Percentiles rank a stretch among this genome's conserved stretches.
Evolutionary conservation across 352 stramenopile genomes (phyloP).

Genomic region (Phytophthora ohioensis): DNA sequence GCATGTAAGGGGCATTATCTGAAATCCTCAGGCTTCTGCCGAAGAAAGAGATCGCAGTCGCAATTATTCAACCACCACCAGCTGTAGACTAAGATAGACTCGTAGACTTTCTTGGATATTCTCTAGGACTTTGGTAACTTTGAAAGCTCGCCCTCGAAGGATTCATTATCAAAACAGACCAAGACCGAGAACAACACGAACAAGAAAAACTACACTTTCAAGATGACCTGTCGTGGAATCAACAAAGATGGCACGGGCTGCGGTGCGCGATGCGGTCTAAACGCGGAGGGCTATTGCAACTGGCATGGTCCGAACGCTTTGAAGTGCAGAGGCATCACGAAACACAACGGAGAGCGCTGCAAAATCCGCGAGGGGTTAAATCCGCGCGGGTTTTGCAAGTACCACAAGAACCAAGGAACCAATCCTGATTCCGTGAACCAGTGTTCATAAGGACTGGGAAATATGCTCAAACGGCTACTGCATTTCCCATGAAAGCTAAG

Average conservation of each 20-base stretch:
- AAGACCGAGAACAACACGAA: neutral
- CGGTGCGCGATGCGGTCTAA: neutral
- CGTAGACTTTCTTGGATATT: neutral
- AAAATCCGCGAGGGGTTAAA: neutral
- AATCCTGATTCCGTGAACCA: neutral
- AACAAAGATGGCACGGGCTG: too few relatives aligned
- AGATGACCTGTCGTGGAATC: slow-evolving; percentile 18
- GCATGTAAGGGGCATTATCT: too few relatives aligned
- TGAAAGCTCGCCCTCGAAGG: neutral
- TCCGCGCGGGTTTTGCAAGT: neutral
- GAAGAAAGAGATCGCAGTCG: too few relatives aligned
- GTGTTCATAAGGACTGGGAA: too few relatives aligned
- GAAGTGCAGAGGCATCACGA: slow-evolving; percentile 10
- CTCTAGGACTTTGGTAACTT: too few relatives aligned
- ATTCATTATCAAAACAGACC: slow-evolving; percentile 9
- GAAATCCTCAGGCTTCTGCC: too few relatives aligned
- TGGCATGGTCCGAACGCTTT: slow-evolving; percentile 7
- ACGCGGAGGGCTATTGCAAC: slow-evolving; percentile 5
- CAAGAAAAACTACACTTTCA: neutral
- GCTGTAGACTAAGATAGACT: too few relatives aligned
- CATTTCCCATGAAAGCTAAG: too few relatives aligned
- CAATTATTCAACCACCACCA: too few relatives aligned
- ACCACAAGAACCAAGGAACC: slow-evolving; percentile 11
- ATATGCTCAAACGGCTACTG: too few relatives aligned
- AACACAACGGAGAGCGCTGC: neutral